Evolutionary conservation across 2,329 filamentous ascomycete genomes (phyloP), one percentile per base, ranked within the genome.

Genomic region (Leptographium galeiforme): DNA sequence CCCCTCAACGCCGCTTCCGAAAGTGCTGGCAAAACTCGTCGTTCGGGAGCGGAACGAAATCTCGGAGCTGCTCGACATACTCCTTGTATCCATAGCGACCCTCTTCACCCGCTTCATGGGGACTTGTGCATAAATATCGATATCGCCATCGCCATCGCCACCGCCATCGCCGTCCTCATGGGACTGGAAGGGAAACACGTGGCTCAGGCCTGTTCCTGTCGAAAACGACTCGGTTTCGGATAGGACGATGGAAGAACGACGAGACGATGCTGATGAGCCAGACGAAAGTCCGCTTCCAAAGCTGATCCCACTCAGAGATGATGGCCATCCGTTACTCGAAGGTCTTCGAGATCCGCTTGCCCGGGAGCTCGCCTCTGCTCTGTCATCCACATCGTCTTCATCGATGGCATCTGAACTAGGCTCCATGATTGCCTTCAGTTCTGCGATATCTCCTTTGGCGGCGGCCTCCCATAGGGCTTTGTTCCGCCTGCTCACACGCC

Each of bases 31-130:
- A 19, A 93, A 75, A 18, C 89, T 95, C 47, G 81, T 83, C 1
- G 88, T 83, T 54, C 84, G 78, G 2, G 91, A 97, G 54, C 84
- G 79, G 55, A 88, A 87, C 0, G 91, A 97, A 50, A 86, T 80
- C 39, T 84, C 86, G 0, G 91, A 97, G 43, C 85, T 85, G 59
- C 84, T 89, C 8, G 91, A 96, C 66, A 94, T 77, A 61, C 91
- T 96, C 59, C 89, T 76, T 16, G 85, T 85, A 63, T 95, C 89
- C 86, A 96, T 86, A 0, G 89, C 87, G 0, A 97, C 91, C 59
- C 78, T 88, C 66, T 93, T 94, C 39, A 78, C 70, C 59, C 77
- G 79, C 55, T 79, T 80, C 6, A 68, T 63, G 2, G 71, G 67
- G 14, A 62, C 58, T 2, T 63, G 52, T 4, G 67, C 62, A 10